Evolutionary conservation across 1,284 basidiomycete genomes (phyloP).

Genomic region (Heterobasidion irregulare): DNA sequence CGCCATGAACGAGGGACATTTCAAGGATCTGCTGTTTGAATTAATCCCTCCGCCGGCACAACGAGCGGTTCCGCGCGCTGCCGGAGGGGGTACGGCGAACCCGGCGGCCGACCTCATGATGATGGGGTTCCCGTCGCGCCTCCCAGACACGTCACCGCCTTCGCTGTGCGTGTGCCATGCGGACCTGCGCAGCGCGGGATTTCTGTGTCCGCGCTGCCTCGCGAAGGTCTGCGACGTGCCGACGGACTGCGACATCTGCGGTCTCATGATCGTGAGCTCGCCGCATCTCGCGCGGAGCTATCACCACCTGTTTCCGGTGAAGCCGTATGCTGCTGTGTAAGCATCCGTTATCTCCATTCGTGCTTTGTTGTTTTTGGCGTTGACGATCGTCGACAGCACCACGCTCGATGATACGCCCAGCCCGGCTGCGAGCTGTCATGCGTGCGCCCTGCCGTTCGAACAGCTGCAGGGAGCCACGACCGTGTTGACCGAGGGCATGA

Average conservation of each 20-base stretch:
- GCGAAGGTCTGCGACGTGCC: conserved; percentile 96
- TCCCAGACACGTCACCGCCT: conserved; percentile 77
- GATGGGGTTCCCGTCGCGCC: conserved; percentile 95
- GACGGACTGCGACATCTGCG: conserved; percentile 96
- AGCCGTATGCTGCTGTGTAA: conserved; percentile 73
- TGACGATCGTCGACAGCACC: conserved; percentile 20
- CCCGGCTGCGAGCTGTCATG: conserved; percentile 47
- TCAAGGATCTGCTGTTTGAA: conserved; percentile 92
- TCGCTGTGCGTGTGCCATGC: conserved; percentile 93
- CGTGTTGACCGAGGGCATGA: conserved; percentile 54
- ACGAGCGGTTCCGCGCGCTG: conserved; percentile 47
- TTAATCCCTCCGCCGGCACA: conserved; percentile 93
- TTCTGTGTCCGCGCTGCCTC: conserved; percentile 89
- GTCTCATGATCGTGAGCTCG: conserved; percentile 95
- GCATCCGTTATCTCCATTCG: conserved; percentile 22
- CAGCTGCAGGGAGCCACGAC: conserved; percentile 24
- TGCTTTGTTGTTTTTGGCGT: conserved; percentile 4
- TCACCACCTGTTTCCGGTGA: conserved; percentile 89
- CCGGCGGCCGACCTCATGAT: conserved; percentile 89
- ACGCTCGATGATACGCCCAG: conserved; percentile 27
- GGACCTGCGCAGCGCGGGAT: conserved; percentile 83
- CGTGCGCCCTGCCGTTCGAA: conserved; percentile 62
- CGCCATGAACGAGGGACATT: conserved; percentile 94
- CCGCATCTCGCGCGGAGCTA: conserved; percentile 96
- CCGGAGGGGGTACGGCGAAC: conserved; percentile 38